Evolutionary conservation across 176 grass and related monocot species (phyloP).

Genomic region (Musa acuminata): DNA sequence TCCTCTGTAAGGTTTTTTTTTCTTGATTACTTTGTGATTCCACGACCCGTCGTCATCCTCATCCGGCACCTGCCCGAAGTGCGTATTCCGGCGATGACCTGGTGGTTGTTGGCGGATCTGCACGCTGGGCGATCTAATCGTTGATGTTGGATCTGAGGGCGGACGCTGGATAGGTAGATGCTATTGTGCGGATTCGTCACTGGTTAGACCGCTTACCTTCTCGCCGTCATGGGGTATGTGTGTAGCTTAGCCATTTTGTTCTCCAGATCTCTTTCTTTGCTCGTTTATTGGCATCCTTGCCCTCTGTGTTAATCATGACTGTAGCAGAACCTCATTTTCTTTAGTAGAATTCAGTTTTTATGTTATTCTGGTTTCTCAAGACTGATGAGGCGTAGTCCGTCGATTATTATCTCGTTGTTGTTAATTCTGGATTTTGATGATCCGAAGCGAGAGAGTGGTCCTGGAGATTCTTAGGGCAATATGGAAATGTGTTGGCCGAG

Average conservation of each 20-base stretch:
- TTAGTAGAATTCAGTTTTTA: no score
- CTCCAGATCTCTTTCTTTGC: neutral
- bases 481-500: neutral
- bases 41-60: no score
- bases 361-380: neutral
- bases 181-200: slow-evolving; percentile 55
- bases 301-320: neutral
- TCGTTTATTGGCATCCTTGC: neutral
- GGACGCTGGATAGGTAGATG: slow-evolving; percentile 44
- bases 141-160: neutral
- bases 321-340: neutral
- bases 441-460: neutral
- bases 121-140: neutral
- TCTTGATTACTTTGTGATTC: no score
- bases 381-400: neutral
- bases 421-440: neutral
- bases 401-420: neutral
- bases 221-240: slow-evolving; percentile 81
- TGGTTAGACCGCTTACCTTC: slow-evolving; percentile 59
- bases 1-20: no score
- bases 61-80: neutral
- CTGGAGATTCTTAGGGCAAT: neutral
- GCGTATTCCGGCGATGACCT: neutral
- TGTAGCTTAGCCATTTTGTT: slow-evolving; percentile 9
- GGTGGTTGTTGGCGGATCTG: neutral